Base-by-base conservation (phyloP, 257 asterid genomes). In the Forsythia suspensa region DNA sequence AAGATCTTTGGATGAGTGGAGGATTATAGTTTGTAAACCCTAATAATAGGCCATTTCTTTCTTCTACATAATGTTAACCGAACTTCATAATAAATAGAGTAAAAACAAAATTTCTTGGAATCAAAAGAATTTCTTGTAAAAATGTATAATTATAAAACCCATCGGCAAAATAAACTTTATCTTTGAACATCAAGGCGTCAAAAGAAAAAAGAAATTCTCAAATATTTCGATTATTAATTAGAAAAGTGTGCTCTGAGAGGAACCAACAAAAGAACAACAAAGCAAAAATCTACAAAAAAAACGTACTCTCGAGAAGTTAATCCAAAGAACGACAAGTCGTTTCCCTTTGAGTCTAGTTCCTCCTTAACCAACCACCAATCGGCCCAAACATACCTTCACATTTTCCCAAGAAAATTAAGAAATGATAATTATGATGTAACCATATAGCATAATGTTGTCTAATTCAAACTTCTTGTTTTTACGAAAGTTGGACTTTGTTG, bases 331-430 rank as follows among this genome's bases (percentile, higher is more conserved):
- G 4, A 88, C 91, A 40, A 93, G 92, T 63, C 79, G 81, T 59
- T 74, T 88, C 65, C n/a, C 93, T 91, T 20, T 74, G 68, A 55
- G 74, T 78, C 88, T n/a, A 72, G 70, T 36, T 85, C 93, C 38
- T 88, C 79, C 85, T 88, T 87, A 69, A 83, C 80, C 82, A 91
- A 74, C 97, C 97, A 93, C 97, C 97, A 93, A 73, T 90, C 93
- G 21, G 41, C 79, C n/a, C 85, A 92, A 82, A 78, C 87, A 75
- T 34, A 90, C 91, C 97, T 24, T 93, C 73, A 24, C 57, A 36
- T 34, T 74, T n/a, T 46, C 46, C n/a, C 16, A 52, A 34, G n/a
- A 68, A 59, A 41, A 34, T 39, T 13, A 40, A 34, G 9, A 77
- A 44, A 3, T 11, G 66, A 18, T 29, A 52, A 7, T 67, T 4